A percentile compares a stretch with the other conserved stretches of the same genome.
These are phyloP conservation scores for Amanita fuliginea DNA, from an alignment of 768 basidiomycete species.

Conservation along the genomic window DNA sequence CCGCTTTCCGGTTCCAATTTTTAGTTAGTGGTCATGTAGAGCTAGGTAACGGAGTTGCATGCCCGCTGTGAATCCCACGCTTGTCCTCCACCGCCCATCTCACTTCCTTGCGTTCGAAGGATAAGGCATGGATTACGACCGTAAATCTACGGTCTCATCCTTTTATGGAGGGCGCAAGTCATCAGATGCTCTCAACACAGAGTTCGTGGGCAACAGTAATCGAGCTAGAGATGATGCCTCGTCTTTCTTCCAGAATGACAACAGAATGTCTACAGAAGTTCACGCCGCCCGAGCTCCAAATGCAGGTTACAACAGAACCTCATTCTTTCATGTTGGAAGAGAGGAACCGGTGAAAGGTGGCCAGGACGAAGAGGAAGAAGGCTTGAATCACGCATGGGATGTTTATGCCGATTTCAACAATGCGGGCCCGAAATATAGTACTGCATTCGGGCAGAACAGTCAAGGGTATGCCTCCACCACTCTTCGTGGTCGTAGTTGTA, in stretches of 20 bases:
- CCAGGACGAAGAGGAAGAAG: conserved; percentile 56
- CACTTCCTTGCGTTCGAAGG: not conserved
- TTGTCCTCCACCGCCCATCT: not conserved
- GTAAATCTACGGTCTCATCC: conserved; percentile 70
- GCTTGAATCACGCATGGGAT: conserved; percentile 47
- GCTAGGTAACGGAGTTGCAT: not conserved
- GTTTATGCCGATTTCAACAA: conserved; percentile 90
- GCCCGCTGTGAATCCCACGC: not conserved
- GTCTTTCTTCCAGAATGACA: conserved; percentile 51
- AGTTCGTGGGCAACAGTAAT: conserved; percentile 28
- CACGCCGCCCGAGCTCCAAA: conserved; percentile 15
- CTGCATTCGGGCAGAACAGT: conserved; percentile 38
- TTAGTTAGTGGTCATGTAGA: not conserved
- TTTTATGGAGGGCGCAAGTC: conserved; percentile 61
- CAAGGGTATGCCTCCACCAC: conserved; percentile 31
- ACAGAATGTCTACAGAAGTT: conserved; percentile 35
- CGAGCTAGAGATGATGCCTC: conserved; percentile 55
- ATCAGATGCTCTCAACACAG: conserved; percentile 51
- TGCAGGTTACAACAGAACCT: conserved; percentile 66
- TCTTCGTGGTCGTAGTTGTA: conserved; percentile 6
- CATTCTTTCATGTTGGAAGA: conserved; percentile 58
- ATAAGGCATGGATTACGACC: conserved; percentile 57
- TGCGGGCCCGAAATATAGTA: conserved; percentile 65
- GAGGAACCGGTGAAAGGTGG: conserved; percentile 72
- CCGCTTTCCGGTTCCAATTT: not conserved